Evolutionary conservation across 495 filamentous ascomycete genomes (phyloP).

Genomic region (Xylaria longipes): DNA sequence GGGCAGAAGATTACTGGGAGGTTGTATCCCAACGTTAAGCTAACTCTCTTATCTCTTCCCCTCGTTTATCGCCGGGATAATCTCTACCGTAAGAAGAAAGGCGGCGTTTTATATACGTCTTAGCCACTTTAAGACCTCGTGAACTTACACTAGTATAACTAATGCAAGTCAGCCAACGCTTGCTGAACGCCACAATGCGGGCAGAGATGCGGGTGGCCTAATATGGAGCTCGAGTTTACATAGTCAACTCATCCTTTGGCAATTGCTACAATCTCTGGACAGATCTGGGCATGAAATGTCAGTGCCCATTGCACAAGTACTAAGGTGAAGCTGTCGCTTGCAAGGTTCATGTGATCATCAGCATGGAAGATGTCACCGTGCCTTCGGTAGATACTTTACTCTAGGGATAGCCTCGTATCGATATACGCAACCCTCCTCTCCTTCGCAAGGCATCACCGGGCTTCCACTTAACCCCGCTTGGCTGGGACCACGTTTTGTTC

Average conservation of each 20-base stretch:
- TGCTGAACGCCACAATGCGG: slow-evolving; percentile 9
- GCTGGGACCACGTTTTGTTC: slow-evolving; percentile 21
- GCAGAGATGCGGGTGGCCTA: slow-evolving; percentile 3
- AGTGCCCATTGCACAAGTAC: not conserved
- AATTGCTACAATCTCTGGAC: not conserved
- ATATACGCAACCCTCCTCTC: not conserved
- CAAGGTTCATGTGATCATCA: not conserved
- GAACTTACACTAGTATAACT: not conserved
- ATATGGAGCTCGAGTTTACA: slow-evolving; percentile 3
- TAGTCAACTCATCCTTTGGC: not conserved
- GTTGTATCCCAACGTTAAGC: not conserved
- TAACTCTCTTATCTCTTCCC: not conserved
- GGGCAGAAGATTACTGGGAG: not conserved
- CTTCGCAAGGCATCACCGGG: not conserved
- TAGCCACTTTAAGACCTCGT: not conserved
- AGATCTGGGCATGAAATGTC: no score
- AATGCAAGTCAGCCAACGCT: slow-evolving; percentile 19
- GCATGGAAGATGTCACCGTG: not conserved
- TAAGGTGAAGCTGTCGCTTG: not conserved
- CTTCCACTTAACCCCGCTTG: not conserved
- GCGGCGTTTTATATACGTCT: slow-evolving; percentile 10
- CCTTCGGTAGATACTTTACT: not conserved
- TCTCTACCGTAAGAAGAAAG: slow-evolving; percentile 2
- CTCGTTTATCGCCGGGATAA: not conserved
- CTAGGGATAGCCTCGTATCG: not conserved